phyloP scores from a whole-genome alignment of 192 early-diverging fungal genomes.

The Anaeromyces robustus region DNA sequence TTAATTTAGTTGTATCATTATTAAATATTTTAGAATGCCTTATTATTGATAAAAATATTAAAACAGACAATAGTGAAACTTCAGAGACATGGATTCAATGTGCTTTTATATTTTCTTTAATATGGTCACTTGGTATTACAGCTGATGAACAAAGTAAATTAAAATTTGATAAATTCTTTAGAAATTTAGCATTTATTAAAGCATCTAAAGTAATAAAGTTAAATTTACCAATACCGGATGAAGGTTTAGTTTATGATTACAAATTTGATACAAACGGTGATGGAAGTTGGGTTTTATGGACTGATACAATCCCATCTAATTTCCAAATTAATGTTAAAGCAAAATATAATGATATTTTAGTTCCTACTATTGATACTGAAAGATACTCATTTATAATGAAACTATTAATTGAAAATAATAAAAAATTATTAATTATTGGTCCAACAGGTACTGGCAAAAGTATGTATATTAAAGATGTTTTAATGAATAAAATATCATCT shows the following conservation, averaged over 20 bases:
- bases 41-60: conserved; percentile 17
- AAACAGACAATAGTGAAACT: conserved; percentile 7
- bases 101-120: conserved; percentile 24
- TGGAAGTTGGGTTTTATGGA: conserved; percentile 25
- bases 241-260: conserved; percentile 32
- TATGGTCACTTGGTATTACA: conserved; percentile 34
- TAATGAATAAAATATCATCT: conserved; percentile 26
- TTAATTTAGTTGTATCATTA: conserved; percentile 26
- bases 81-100: conserved; percentile 34
- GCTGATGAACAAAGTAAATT: conserved; percentile 24
- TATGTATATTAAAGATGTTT: conserved; percentile 36
- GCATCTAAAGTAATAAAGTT: conserved; percentile 15
- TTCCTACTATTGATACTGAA: conserved; percentile 39
- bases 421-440: conserved; percentile 36
- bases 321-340: conserved; percentile 31
- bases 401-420: conserved; percentile 24
- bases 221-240: conserved; percentile 21
- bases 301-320: conserved; percentile 21
- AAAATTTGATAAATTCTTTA: conserved; percentile 22
- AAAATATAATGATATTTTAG: conserved; percentile 40
- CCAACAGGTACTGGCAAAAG: conserved; percentile 45
- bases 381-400: conserved; percentile 32
- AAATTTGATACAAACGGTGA: conserved; percentile 24
- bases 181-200: conserved; percentile 3
- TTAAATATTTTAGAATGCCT: conserved; percentile 36